These are phyloP conservation scores for Ophiocordyceps camponoti-leonardi DNA, from an alignment of 2,329 filamentous ascomycete genomes.

Conservation along the genomic window DNA sequence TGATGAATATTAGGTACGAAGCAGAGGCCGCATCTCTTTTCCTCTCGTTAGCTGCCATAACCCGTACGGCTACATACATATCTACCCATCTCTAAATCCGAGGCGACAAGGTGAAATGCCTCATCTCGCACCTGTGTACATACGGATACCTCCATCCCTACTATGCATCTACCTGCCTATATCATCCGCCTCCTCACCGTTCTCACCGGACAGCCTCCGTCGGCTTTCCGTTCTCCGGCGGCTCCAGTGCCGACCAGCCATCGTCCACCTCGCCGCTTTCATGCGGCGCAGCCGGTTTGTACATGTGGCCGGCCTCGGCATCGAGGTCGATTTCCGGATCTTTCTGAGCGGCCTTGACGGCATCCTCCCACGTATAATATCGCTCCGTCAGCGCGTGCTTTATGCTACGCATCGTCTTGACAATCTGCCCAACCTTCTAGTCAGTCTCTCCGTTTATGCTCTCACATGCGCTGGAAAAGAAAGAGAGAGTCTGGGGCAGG, in stretches of 20 bases:
- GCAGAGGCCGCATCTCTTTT: too few species aligned
- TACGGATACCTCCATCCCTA: too few species aligned
- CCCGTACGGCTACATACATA: too few species aligned
- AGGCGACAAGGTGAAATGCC: too few species aligned
- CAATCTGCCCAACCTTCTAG: conserved; percentile 35
- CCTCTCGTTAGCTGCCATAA: too few species aligned
- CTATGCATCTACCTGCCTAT: too few species aligned
- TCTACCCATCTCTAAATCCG: too few species aligned
- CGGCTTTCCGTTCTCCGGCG: conserved; percentile 1
- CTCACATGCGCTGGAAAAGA: too few species aligned
- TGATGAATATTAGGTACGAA: too few species aligned
- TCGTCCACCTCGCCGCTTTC: conserved; percentile 12
- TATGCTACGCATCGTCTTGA: conserved; percentile 63
- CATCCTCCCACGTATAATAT: conserved; percentile 76
- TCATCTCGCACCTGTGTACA: too few species aligned
- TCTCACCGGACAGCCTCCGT: not conserved
- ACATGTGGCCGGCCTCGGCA: conserved; percentile 28
- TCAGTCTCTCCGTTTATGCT: not conserved
- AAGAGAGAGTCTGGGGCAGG: not conserved
- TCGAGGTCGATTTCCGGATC: conserved; percentile 50
- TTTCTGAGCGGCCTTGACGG: conserved; percentile 42
- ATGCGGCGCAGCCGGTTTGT: conserved; percentile 25
- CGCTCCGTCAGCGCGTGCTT: conserved; percentile 75
- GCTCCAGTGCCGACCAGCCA: conserved; percentile 8
- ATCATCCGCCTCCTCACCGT: not conserved